These are phyloP conservation scores for Filosporella fistucella DNA, from an alignment of 495 filamentous ascomycete genomes.

Conservation along the genomic window DNA sequence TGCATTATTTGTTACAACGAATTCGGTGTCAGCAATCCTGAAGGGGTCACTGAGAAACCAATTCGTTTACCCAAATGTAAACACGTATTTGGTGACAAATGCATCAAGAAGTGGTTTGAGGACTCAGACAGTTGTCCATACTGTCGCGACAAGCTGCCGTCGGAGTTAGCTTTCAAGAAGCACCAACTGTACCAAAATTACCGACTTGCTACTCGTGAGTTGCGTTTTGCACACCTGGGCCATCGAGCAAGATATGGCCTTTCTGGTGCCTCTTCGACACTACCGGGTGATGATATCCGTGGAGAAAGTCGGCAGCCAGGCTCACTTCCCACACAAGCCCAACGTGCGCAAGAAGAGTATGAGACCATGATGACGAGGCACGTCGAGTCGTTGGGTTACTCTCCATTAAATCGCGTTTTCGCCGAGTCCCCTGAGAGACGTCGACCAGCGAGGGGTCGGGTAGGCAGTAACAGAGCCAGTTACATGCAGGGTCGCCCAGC, in stretches of 20 bases:
- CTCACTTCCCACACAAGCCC: not conserved
- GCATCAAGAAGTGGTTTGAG: constrained; percentile 57
- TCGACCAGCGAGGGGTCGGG: constrained; percentile 16
- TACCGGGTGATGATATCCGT: too few species aligned
- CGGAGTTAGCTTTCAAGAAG: constrained; percentile 29
- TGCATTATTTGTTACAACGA: constrained; percentile 57
- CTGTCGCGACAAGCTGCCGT: constrained; percentile 51
- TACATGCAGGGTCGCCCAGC: constrained; percentile 14
- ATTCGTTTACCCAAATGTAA: constrained; percentile 51
- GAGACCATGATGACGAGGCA: constrained; percentile 2
- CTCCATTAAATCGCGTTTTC: constrained; percentile 4
- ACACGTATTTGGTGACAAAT: constrained; percentile 54
- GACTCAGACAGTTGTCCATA: constrained; percentile 55
- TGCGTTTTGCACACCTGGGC: not conserved
- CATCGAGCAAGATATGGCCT: constrained; percentile 3
- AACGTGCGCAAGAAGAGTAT: constrained; percentile 14
- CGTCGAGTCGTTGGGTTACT: constrained; percentile 14
- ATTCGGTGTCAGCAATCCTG: constrained; percentile 43
- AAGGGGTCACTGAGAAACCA: constrained; percentile 44
- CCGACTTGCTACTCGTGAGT: constrained; percentile 7
- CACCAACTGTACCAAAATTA: constrained; percentile 1
- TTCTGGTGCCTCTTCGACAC: too few species aligned
- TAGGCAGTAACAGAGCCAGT: constrained; percentile 7
- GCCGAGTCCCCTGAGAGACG: constrained; percentile 17
- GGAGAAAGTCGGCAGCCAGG: too few species aligned